A percentile compares a stretch with the other conserved stretches of the same genome.
Conservation (phyloP, 768 basidiomycete genomes). For the Boletus vinaceobasis region DNA sequence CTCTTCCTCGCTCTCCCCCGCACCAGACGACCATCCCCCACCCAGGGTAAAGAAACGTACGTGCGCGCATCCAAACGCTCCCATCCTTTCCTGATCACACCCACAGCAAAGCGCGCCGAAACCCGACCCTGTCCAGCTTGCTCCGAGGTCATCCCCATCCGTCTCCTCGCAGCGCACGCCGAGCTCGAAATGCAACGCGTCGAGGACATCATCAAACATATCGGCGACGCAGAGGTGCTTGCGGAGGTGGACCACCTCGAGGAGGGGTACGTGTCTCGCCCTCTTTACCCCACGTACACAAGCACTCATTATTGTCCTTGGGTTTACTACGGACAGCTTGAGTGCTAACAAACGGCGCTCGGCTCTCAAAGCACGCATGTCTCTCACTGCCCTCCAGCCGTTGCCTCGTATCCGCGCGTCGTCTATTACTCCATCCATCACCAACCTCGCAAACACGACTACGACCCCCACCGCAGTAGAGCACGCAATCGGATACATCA, state of each 20-base stretch:
- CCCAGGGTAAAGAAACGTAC: slow-evolving; percentile 49
- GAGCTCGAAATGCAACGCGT: slow-evolving; percentile 67
- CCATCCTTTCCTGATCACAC: not conserved
- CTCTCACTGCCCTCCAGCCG: slow-evolving; percentile 29
- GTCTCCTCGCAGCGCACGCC: slow-evolving; percentile 63
- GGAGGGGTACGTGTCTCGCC: slow-evolving; percentile 45
- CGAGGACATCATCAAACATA: slow-evolving; percentile 58
- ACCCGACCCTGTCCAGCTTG: slow-evolving; percentile 76
- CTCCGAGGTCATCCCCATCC: slow-evolving; percentile 65
- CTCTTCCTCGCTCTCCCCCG: slow-evolving; percentile 35
- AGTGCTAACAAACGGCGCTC: slow-evolving; percentile 36
- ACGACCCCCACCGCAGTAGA: slow-evolving; percentile 34
- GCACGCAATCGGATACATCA: slow-evolving; percentile 60
- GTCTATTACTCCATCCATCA: slow-evolving; percentile 10
- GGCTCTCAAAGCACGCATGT: slow-evolving; percentile 42
- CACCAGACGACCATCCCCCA: slow-evolving; percentile 26
- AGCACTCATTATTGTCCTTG: slow-evolving; percentile 32
- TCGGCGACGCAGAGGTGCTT: slow-evolving; percentile 59
- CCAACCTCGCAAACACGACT: slow-evolving; percentile 18
- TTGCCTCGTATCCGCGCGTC: slow-evolving; percentile 25
- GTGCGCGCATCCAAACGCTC: slow-evolving; percentile 15
- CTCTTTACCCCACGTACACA: slow-evolving; percentile 1
- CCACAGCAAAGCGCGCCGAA: slow-evolving; percentile 65
- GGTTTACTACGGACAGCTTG: slow-evolving; percentile 26
- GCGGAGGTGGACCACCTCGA: slow-evolving; percentile 47